Evolutionary conservation across 2,329 filamentous ascomycete species (phyloP).

Genomic region (Ophiostoma ulmi): DNA sequence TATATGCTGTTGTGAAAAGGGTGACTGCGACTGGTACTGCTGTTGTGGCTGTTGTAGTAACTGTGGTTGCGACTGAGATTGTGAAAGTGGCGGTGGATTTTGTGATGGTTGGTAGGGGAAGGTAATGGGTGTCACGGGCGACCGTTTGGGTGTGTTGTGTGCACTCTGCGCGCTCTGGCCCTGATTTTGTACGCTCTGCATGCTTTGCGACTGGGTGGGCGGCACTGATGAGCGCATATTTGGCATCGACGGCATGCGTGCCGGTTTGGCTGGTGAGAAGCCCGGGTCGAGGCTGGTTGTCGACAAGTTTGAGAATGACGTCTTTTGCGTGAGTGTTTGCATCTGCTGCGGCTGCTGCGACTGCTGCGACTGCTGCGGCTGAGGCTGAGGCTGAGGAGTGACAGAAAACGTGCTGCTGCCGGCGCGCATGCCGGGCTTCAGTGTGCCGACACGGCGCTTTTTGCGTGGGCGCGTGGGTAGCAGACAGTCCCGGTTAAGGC

Average conservation of each 20-base stretch:
- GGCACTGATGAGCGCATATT: slow-evolving; percentile 4
- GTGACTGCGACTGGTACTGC: background rate
- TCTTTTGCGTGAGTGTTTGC: background rate
- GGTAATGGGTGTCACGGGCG: background rate
- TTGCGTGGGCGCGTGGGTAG: slow-evolving; percentile 27
- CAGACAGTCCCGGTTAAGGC: slow-evolving; percentile 26
- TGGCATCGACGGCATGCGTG: slow-evolving; percentile 3
- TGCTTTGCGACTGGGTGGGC: background rate
- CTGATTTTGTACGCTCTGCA: background rate
- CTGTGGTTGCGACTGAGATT: background rate
- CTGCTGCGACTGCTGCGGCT: background rate
- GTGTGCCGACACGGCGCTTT: slow-evolving; percentile 26
- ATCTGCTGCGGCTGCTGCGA: background rate
- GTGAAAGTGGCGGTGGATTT: background rate
- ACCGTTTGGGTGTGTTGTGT: slow-evolving; percentile 9
- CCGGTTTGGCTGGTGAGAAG: background rate
- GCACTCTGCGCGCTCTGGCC: background rate
- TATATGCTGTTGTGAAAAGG: background rate
- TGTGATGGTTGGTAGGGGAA: background rate
- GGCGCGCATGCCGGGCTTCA: slow-evolving; percentile 20
- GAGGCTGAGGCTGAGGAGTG: background rate
- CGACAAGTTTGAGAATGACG: background rate
- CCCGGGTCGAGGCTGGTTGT: background rate
- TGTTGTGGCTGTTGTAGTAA: background rate
- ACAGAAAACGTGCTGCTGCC: slow-evolving; percentile 9